Conservation (phyloP, 208 protist species). For the Leishmania arabica region DNA sequence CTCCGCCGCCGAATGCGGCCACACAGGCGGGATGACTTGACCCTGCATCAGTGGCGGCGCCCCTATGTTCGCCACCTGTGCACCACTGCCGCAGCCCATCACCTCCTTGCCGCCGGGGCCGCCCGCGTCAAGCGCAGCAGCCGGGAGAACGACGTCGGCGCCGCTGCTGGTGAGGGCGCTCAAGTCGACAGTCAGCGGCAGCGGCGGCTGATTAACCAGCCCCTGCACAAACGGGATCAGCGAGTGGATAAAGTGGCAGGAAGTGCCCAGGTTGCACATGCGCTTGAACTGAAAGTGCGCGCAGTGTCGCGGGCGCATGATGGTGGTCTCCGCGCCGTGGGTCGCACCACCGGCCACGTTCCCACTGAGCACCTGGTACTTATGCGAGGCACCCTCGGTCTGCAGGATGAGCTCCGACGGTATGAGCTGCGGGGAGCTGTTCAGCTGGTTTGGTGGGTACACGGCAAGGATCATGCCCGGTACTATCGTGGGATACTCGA, state of each 20-base stretch:
- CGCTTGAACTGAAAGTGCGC: slow-evolving; percentile 85
- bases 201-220: slow-evolving; percentile 33
- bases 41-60: background rate
- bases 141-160: slow-evolving; percentile 7
- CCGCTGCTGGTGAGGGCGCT: background rate
- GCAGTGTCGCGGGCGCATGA: slow-evolving; percentile 62
- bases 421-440: slow-evolving; percentile 50
- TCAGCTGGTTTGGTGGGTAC: slow-evolving; percentile 59
- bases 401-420: slow-evolving; percentile 57
- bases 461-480: slow-evolving; percentile 53
- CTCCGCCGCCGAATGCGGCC: background rate
- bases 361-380: slow-evolving; percentile 25
- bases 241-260: slow-evolving; percentile 77
- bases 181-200: background rate
- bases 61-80: background rate
- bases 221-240: slow-evolving; percentile 61
- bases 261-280: slow-evolving; percentile 64
- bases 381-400: slow-evolving; percentile 49
- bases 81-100: background rate
- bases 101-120: background rate
- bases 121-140: background rate
- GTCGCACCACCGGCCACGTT: background rate
- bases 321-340: background rate
- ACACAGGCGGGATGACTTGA: background rate
- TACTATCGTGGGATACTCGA: slow-evolving; percentile 47